Evolutionary conservation across 2,329 filamentous ascomycete species (phyloP).

Genomic region (Colletotrichum trifolii): DNA sequence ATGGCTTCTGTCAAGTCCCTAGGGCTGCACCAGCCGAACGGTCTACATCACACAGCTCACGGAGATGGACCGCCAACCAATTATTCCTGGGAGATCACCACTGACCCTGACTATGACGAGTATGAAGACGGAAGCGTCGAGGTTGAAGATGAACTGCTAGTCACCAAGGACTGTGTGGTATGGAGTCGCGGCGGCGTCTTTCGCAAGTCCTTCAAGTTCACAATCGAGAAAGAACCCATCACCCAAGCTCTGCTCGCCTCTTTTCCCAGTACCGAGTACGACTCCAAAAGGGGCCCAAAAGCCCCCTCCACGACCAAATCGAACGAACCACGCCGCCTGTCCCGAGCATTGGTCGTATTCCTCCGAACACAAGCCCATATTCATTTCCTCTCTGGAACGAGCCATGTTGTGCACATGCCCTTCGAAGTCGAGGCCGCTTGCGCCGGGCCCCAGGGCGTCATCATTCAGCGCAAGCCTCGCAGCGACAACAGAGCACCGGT

Average conservation of each 20-base stretch:
- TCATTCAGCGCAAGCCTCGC: conserved; percentile 83
- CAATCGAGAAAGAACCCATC: conserved; percentile 86
- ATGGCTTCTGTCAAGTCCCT: conserved; percentile 95
- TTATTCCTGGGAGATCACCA: conserved; percentile 80
- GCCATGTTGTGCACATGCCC: conserved; percentile 89
- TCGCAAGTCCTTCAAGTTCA: conserved; percentile 86
- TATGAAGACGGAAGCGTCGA: conserved; percentile 49
- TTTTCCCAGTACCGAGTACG: conserved; percentile 71
- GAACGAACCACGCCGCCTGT: conserved; percentile 47
- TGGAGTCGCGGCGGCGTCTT: conserved; percentile 91
- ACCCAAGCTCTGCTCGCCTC: conserved; percentile 87
- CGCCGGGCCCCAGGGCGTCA: conserved; percentile 82
- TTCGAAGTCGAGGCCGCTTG: conserved; percentile 93
- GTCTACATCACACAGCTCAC: conserved; percentile 82
- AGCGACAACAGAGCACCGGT: conserved; percentile 61
- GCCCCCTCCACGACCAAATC: conserved; percentile 24
- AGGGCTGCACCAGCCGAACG: conserved; percentile 89
- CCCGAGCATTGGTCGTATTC: conserved; percentile 86
- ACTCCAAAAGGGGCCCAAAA: conserved; percentile 37
- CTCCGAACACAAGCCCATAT: conserved; percentile 93
- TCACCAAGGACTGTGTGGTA: conserved; percentile 79
- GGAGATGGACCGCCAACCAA: conserved; percentile 76
- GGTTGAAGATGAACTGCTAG: conserved; percentile 82
- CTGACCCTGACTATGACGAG: conserved; percentile 46
- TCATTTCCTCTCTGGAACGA: conserved; percentile 88